Percentiles rank a stretch among this genome's conserved stretches.
These are phyloP conservation scores for Casaregolazyma suthepensis DNA, from an alignment of 1,139 yeast genomes.

Conservation along the genomic window DNA sequence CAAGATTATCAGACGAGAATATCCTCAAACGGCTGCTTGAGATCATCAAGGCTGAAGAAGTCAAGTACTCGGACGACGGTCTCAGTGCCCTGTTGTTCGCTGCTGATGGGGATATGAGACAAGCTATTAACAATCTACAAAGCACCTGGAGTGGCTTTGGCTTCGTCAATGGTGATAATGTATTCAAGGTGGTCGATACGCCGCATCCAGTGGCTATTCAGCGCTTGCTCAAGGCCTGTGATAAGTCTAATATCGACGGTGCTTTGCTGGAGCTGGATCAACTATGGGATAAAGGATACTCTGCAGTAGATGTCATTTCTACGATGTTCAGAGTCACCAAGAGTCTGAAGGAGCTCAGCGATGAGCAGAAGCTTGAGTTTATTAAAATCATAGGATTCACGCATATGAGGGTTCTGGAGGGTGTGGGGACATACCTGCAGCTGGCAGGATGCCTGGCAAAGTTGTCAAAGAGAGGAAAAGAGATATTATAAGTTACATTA, in stretches of 20 bases:
- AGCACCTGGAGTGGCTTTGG: constrained; percentile 94
- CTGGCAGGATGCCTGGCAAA: constrained; percentile 77
- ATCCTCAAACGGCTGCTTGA: constrained; percentile 71
- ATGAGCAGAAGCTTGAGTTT: constrained; percentile 57
- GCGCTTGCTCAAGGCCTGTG: constrained; percentile 59
- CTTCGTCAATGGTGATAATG: constrained; percentile 82
- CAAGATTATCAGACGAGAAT: constrained; percentile 77
- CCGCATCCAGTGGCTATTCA: constrained; percentile 90
- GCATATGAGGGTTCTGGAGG: constrained; percentile 90
- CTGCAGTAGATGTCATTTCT: constrained; percentile 88
- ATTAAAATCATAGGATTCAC: constrained; percentile 83
- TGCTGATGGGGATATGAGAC: constrained; percentile 99
- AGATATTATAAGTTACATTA: not conserved
- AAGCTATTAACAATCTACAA: constrained; percentile 89
- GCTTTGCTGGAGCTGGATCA: constrained; percentile 61
- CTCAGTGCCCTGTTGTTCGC: constrained; percentile 87
- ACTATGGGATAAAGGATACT: constrained; percentile 86
- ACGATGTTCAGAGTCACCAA: constrained; percentile 87
- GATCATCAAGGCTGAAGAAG: constrained; percentile 62
- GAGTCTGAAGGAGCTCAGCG: constrained; percentile 52
- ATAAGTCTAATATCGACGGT: constrained; percentile 50
- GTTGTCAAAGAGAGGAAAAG: constrained; percentile 29
- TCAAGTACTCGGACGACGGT: constrained; percentile 83
- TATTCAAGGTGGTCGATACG: constrained; percentile 90
- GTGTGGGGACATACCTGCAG: constrained; percentile 83